Conservation (phyloP, 2,329 filamentous ascomycete species). For the Mollisia scopiformis region DNA sequence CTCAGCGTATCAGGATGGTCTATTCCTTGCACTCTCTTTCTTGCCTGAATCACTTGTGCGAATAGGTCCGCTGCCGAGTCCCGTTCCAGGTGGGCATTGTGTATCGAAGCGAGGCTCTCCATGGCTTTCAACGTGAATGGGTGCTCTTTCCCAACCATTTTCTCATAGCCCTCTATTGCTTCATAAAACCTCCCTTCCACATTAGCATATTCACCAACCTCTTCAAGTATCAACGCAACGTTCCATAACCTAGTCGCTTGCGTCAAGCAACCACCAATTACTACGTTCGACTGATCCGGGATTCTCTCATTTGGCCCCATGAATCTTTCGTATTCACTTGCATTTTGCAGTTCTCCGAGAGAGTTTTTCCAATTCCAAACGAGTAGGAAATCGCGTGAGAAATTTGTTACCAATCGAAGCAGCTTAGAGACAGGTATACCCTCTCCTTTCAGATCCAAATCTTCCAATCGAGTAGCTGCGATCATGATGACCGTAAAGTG, state of each 20-base stretch:
- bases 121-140: no score
- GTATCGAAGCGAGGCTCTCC: slow-evolving; percentile 5
- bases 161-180: no score
- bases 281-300: no score
- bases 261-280: no score
- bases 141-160: no score
- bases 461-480: slow-evolving; percentile 3
- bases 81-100: slow-evolving; percentile 7
- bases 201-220: no score
- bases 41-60: slow-evolving; percentile 15
- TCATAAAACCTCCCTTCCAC: no score
- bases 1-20: slow-evolving; percentile 10
- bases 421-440: slow-evolving; percentile 2
- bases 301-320: no score
- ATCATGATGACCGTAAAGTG: slow-evolving; percentile 17
- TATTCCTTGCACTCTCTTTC: slow-evolving; percentile 9
- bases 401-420: not conserved
- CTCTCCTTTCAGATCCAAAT: no score
- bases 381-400: slow-evolving; percentile 11
- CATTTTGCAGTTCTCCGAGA: not conserved
- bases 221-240: no score
- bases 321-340: not conserved
- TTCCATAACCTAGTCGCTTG: no score
- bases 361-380: slow-evolving; percentile 12
- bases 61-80: slow-evolving; percentile 10